These are phyloP conservation scores for Lathyrus oleraceus DNA, from an alignment of 306 rosid species.

Conservation along the genomic window DNA sequence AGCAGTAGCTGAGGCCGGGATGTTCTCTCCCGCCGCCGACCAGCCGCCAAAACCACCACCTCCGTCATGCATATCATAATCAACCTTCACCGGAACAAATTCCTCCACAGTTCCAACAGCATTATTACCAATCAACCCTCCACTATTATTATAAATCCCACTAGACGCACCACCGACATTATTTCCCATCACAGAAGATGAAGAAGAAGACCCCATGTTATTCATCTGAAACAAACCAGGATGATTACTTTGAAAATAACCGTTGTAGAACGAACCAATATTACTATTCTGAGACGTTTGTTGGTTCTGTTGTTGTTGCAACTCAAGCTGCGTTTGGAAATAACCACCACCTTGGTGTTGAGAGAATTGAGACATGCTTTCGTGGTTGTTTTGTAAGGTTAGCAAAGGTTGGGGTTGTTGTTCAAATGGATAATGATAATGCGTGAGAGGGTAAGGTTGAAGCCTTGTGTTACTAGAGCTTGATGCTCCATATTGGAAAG, in stretches of 20 bases:
- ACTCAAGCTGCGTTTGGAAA: conserved; percentile 73
- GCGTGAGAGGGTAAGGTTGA: conserved; percentile 63
- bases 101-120: conserved; percentile 53
- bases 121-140: conserved; percentile 44
- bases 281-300: conserved; percentile 23
- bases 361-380: conserved; percentile 40
- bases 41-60: conserved; percentile 67
- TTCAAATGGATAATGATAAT: conserved; percentile 43
- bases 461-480: conserved; percentile 32
- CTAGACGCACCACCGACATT: conserved; percentile 37
- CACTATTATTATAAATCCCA: conserved; percentile 35
- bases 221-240: conserved; percentile 76
- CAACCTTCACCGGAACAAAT: conserved; percentile 71
- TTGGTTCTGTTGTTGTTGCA: conserved; percentile 48
- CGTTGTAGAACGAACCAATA: conserved; percentile 51
- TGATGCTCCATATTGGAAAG: conserved; percentile 61
- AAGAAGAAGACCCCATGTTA: conserved; percentile 57
- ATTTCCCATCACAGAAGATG: conserved; percentile 53
- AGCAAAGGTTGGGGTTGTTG: conserved; percentile 63
- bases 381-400: conserved; percentile 76
- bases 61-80: conserved; percentile 62
- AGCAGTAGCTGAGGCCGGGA: conserved; percentile 53
- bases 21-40: conserved; percentile 57
- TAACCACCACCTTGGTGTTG: conserved; percentile 33
- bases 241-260: conserved; percentile 63